Evolutionary conservation across 164 flowering plant species (phyloP), one percentile per base, ranked within the genome.

Genomic region (Santalum album): DNA sequence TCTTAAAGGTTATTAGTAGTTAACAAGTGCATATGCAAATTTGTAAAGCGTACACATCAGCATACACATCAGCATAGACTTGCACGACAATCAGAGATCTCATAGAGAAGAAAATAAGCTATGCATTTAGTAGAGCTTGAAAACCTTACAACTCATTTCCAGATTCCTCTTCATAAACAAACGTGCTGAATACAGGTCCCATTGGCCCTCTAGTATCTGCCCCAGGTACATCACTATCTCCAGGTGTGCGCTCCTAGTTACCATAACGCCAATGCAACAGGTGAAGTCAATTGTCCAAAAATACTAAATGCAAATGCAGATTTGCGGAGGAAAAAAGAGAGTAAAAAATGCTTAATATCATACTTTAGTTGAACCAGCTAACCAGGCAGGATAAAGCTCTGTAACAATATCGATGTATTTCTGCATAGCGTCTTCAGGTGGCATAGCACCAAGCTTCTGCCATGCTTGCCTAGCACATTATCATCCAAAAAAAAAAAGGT

Each of bases 381-480:
- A 58, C 99, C 99, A 94, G 47, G 89, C 20, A 64, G 99, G 99
- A 76, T 78, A 90, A 17, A 94, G 69, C 65, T 86, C 90, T 11
- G 75, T 76, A 27, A 94, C 87, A 62, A 94, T 75, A 36, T 61
- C 80, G 64, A 94, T 76, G 59, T 94, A 94, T 65, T 80, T 80
- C 68, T 79, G 80, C 99, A 94, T 94, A 22, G 99, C 99, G 60
- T 86, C 97, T 73, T 94, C 97, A 17, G 94, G 86, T 65, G 89
- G 89, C 97, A 94, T 84, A 26, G 89, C 82, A 65, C 99, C 99
- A 78, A 94, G 59, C 65, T 80, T 90, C 69, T 87, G 83, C 97
- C 99, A 94, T 62, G 99, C 96, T 76, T 87, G 80, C 99, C 99
- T 94, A 64, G 51, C 19, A 72, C 16, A 24, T 3, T 51, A 20